These are phyloP conservation scores for Lactifluus subvellereus DNA, from an alignment of 768 basidiomycete species.

Conservation along the genomic window DNA sequence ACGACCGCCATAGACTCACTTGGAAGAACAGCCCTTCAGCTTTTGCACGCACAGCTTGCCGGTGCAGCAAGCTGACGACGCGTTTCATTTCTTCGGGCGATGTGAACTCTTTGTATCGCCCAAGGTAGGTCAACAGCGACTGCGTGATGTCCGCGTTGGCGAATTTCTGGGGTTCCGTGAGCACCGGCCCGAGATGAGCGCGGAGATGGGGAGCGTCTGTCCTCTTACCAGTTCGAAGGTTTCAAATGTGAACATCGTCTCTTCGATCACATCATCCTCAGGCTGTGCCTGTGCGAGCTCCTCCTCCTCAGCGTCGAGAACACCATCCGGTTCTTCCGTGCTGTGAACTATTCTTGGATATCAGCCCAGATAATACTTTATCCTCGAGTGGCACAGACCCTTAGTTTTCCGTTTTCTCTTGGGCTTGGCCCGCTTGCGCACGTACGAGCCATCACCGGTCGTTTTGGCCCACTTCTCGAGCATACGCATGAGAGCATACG, in stretches of 20 bases:
- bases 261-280: constrained; percentile 50
- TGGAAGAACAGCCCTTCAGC: constrained; percentile 96
- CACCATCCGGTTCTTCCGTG: constrained; percentile 37
- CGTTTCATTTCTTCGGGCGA: constrained; percentile 82
- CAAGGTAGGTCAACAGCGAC: constrained; percentile 77
- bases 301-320: constrained; percentile 64
- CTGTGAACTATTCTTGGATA: constrained; percentile 8
- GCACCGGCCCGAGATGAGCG: neutral
- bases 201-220: constrained; percentile 15
- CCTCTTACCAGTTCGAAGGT: constrained; percentile 76
- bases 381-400: constrained; percentile 11
- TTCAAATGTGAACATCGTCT: constrained; percentile 89
- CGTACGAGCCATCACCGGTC: constrained; percentile 48
- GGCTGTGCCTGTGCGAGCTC: constrained; percentile 48
- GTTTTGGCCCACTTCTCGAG: constrained; percentile 83
- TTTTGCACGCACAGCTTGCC: constrained; percentile 85
- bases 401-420: constrained; percentile 42
- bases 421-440: constrained; percentile 66
- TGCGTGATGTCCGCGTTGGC: constrained; percentile 80
- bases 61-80: constrained; percentile 82
- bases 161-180: constrained; percentile 61
- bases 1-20: constrained; percentile 40
- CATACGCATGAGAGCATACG: constrained; percentile 82
- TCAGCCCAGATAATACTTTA: neutral
- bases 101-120: constrained; percentile 77